Evolutionary conservation across 2,329 filamentous ascomycete genomes (phyloP), one percentile per base, ranked within the genome.

Genomic region (Fusarium stilboides): DNA sequence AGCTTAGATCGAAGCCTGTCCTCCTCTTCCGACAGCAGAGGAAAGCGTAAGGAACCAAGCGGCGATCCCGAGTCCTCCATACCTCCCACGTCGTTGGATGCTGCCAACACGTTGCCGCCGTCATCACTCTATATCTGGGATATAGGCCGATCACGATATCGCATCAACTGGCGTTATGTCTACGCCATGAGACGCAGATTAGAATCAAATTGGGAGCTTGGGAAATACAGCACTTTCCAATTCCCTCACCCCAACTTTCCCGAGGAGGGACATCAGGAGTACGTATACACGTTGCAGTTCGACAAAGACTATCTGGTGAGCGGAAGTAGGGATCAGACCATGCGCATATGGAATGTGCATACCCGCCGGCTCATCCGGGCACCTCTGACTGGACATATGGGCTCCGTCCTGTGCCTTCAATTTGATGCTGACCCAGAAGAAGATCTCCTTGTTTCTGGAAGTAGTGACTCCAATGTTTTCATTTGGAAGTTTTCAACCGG

Each of bases 401-500:
- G 94, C 15, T 98, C 95, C 1, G 96, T 99, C 1, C 82, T 99
- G 13, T 99, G 96, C 76, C 85, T 99, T 28, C 96, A 99, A 75
- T 99, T 98, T 76, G 96, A 99, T 76, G 91, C 94, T 5, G 89
- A 91, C 52, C 92, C 93, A 0, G 88, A 92, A 15, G 93, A 98
- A 76, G 95, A 98, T 74, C 82, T 99, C 39, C 92, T 99, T n/a
- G 92, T 98, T 12, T 97, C 94, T 9, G 96, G 95, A 37, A 97
- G 95, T 74, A 97, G 94, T 74, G 96, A 99, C 79, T 93, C 92
- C 46, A 91, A 91, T 67, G 90, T 99, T 54, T 95, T 98, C 57
- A 82, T 98, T 15, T 98, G 95, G 96, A 89, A 86, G 50, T 98
- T 98, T 76, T 97, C 94, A 0, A 98, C 94, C 0, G 96, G 96